These are phyloP conservation scores for Cryptococcus depauperatus DNA, from an alignment of 1,284 basidiomycete species.

Conservation along the genomic window DNA sequence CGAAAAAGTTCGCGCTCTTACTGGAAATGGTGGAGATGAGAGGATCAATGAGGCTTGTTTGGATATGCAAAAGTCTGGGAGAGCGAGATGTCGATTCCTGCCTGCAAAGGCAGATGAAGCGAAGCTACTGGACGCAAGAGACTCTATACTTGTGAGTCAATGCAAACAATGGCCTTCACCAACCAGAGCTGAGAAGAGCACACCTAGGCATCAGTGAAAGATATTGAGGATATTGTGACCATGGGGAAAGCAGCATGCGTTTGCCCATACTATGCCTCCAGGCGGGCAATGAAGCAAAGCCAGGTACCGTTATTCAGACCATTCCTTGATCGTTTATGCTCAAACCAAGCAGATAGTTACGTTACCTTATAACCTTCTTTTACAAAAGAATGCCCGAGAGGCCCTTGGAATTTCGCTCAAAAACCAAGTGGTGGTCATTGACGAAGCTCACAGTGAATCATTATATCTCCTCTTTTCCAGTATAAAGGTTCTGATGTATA, in stretches of 20 bases:
- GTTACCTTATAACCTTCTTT: slow-evolving; percentile 85
- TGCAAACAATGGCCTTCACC: too few relatives aligned
- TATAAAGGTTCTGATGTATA: too few relatives aligned
- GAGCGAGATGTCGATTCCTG: slow-evolving; percentile 66
- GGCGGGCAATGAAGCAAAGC: slow-evolving; percentile 78
- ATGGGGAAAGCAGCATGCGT: slow-evolving; percentile 60
- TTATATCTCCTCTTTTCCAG: neutral
- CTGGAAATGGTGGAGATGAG: slow-evolving; percentile 50
- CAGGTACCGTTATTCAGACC: slow-evolving; percentile 69
- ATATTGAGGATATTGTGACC: slow-evolving; percentile 84
- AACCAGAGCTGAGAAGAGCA: neutral
- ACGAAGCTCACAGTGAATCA: slow-evolving; percentile 92
- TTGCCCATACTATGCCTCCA: slow-evolving; percentile 90
- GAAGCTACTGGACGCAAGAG: slow-evolving; percentile 74
- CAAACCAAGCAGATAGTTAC: slow-evolving; percentile 85
- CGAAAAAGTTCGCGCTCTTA: slow-evolving; percentile 50
- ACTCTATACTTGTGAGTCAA: slow-evolving; percentile 58
- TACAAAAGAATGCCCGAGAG: slow-evolving; percentile 76
- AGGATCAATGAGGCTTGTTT: slow-evolving; percentile 88
- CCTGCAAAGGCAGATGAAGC: slow-evolving; percentile 65
- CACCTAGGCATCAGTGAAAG: slow-evolving; percentile 69
- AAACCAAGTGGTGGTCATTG: slow-evolving; percentile 79
- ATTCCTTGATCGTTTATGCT: slow-evolving; percentile 2
- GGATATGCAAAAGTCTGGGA: slow-evolving; percentile 64
- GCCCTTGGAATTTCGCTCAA: slow-evolving; percentile 75